Evolutionary conservation across 2,329 filamentous ascomycete species (phyloP), one percentile per base, ranked within the genome.

Genomic region (Eurotiales sp.): DNA sequence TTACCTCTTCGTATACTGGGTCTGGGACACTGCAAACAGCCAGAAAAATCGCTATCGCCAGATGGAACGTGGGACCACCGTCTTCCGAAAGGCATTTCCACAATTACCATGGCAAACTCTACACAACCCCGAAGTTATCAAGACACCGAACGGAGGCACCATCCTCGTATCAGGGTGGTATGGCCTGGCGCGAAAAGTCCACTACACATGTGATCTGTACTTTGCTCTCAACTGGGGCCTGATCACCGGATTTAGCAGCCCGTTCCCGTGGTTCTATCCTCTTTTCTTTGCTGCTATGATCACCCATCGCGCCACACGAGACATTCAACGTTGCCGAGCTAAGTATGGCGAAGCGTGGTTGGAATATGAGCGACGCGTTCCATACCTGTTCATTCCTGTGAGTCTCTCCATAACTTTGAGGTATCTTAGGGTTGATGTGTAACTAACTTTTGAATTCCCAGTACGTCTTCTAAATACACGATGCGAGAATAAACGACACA

Each of bases 21-120:
- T 95, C 51, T 96, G 90, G 89, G 90, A 95, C 65, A 93, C 89
- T 39, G 85, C 84, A 72, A 95, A 95, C 75, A 89, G 84, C 64
- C 90, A 96, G 72, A 96, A 96, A 82, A 96, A 95, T 75, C 85
- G 87, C 57, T 96, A 92, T 82, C 85, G 90, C 50, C 82, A 86
- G 58, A 79, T 83, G 71, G 88, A 95, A 73, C 83, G 86, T 55
- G 89, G 89, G 55, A 84, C 84, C 27, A 59, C 69, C 47, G 71
- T 86, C 47, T 76, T 83, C 67, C 87, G 90, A 61, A 88, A 85
- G 61, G 85, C 89, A 2, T 95, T 96, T 75, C 90, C 91, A 4
- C 88, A 92, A 69, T 80, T 96, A n/a, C 90, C 89, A 7, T 96
- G 89, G 86, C 87, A 88, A 69, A 85, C 84, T 4, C 71, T 96